Evolutionary conservation across 192 early-diverging fungal species (phyloP).

Genomic region (Coemansia reversa): DNA sequence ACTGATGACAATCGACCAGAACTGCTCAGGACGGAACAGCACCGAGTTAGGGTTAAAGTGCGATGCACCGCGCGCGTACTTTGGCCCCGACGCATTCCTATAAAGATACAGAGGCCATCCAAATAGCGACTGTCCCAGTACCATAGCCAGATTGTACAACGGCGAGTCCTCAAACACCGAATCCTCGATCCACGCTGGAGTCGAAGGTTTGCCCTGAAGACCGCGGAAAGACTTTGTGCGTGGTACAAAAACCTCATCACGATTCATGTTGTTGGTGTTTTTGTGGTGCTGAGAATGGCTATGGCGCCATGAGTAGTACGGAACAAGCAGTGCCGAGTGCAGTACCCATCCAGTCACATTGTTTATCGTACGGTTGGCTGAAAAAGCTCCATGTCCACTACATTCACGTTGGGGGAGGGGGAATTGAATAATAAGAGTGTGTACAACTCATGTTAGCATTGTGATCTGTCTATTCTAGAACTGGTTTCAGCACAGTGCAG

Average conservation of each 20-base stretch:
- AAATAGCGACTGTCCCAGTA: slow-evolving; percentile 69
- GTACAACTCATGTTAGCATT: no score
- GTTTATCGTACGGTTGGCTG: slow-evolving; percentile 80
- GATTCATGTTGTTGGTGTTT: slow-evolving; percentile 80
- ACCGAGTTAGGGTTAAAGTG: slow-evolving; percentile 83
- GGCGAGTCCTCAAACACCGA: slow-evolving; percentile 75
- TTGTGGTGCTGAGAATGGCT: slow-evolving; percentile 94
- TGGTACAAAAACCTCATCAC: slow-evolving; percentile 96
- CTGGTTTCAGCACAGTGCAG: no score
- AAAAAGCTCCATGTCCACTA: slow-evolving; percentile 87
- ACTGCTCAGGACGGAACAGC: slow-evolving; percentile 78
- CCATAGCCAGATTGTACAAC: slow-evolving; percentile 60
- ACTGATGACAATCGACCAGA: slow-evolving; percentile 66
- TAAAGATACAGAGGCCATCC: slow-evolving; percentile 92
- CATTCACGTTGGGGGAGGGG: neutral
- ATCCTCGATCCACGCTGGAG: slow-evolving; percentile 54
- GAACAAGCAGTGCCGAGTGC: slow-evolving; percentile 87
- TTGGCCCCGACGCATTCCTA: slow-evolving; percentile 76
- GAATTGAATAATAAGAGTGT: no score
- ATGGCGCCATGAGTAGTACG: slow-evolving; percentile 91
- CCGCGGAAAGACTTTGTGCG: slow-evolving; percentile 63
- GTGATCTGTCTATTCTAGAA: no score
- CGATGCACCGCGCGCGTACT: slow-evolving; percentile 70
- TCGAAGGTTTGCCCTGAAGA: slow-evolving; percentile 54
- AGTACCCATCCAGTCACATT: slow-evolving; percentile 85